phyloP scores from a whole-genome alignment of 306 rosid species.

The Fagus sylvatica region DNA sequence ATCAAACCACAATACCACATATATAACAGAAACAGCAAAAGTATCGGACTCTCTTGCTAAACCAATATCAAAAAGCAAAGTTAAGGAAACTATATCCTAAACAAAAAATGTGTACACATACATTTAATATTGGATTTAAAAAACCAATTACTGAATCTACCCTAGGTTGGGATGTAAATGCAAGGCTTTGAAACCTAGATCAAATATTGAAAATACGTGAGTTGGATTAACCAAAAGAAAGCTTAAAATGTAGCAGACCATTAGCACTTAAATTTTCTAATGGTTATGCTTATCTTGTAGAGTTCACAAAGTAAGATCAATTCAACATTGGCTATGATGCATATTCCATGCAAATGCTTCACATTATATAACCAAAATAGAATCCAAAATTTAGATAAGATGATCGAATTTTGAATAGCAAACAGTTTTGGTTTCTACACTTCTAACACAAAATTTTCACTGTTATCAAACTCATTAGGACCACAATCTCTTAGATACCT shows the following conservation, averaged over 20 bases:
- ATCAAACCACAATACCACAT: not conserved
- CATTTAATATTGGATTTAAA: not conserved
- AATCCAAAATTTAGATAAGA: constrained; percentile 12
- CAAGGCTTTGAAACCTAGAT: not conserved
- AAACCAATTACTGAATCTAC: not conserved
- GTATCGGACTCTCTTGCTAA: not conserved
- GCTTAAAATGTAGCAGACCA: not conserved
- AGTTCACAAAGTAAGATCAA: not conserved
- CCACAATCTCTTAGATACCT: constrained; percentile 10
- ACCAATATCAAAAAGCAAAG: not conserved
- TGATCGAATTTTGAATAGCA: constrained; percentile 15
- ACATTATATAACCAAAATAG: not conserved
- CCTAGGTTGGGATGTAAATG: not conserved
- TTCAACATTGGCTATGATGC: not conserved
- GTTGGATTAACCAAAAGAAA: not conserved
- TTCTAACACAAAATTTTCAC: constrained; percentile 16
- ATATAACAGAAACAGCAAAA: not conserved
- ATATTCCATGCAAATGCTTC: not conserved
- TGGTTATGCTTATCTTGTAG: not conserved
- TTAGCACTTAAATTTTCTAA: not conserved
- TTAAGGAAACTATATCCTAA: not conserved
- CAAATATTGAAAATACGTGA: not conserved
- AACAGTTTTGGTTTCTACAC: constrained; percentile 20
- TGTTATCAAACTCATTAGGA: constrained; percentile 14
- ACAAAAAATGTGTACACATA: no score